Evolutionary conservation across 352 stramenopile genomes (phyloP), one percentile per base, ranked within the genome.

Genomic region (Sclerospora graminicola): DNA sequence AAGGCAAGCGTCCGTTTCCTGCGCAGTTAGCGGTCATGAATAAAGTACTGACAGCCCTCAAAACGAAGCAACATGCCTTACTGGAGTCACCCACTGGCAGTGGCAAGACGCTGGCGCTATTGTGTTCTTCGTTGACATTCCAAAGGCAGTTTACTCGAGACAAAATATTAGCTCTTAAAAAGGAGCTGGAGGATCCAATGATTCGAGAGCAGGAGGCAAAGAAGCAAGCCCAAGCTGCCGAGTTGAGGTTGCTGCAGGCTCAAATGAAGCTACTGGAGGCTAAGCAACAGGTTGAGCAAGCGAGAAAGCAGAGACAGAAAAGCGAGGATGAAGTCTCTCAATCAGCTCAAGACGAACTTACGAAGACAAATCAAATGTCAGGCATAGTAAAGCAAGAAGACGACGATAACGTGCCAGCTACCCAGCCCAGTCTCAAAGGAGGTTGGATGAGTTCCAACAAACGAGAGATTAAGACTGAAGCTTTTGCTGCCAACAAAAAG

Each of bases 1-100:
- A 57, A 9, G 79, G 77, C 45, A 94, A 91, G 63, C 63, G 63
- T 46, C 82, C 82, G 41, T 94, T 94, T 48, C 79, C 82, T 2
- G 76, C 82, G 30, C 82, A 94, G 47, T 52, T 94, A 20, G 80
- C 77, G 1, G 80, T 94, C 27, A 94, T 94, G 82, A 89, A 69
- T 59, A 89, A 89, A 35, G 78, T 89, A 42, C 46, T 94, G 27
- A 48, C 74, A 26, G 81, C 82, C 33, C 64, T 94, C 30, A 90
- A 92, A 50, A 83, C 58, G 21, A 29, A 66, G 8, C 74, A 92
- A 44, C 84, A 94, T 42, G 82, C 82, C 34, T 58, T 94, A 39
- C 57, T 94, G 16, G 82, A 94, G 58, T 90, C 77, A 9, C 82
- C 81, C 0, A 94, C 82, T 5, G 81, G 82, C 2, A 85, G 71